Evolutionary conservation across 257 asterid species (phyloP), one percentile per base, ranked within the genome.

Genomic region (Przewalskia tangutica): DNA sequence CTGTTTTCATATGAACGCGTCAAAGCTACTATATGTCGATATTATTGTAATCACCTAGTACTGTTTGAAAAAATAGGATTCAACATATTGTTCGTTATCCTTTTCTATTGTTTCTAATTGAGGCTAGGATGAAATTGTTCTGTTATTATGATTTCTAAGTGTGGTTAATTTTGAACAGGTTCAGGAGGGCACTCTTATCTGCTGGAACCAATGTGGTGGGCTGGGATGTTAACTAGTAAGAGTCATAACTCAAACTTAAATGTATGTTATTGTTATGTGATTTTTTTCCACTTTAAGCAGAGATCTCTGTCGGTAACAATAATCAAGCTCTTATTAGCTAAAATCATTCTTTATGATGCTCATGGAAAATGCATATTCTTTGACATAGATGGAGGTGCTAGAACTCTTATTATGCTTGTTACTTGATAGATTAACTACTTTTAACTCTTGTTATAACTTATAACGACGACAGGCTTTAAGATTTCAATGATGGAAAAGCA

Each of bases 131-230:
- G 27, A 23, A 23, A 23, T 23, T 23, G 27, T 23, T 23, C 27
- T 23, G 42, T 23, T 11, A 18, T 11, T 0, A 3, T 18, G 59
- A 46, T 46, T 12, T 46, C 14, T 71, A 71, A 2, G 42, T 46
- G 55, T 46, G 55, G n/a, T 46, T 48, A 0, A 3, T 23, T 32
- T 55, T 85, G 6, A 65, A 82, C 87, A 95, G 99, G 96, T 78
- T 92, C 93, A 8, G 99, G 99, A 81, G 98, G 99, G 64, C 91
- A 79, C 80, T 82, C 96, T 0, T 95, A 95, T 83, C 82, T 95
- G 81, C 80, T 27, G 87, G 97, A 95, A 83, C 99, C 99, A 10
- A 86, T 90, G 92, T 95, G 99, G 99, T 95, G 99, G 99, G 90
- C 90, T 32, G 99, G 99, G 66, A 90, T 95, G 95, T 65, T 89